Base-by-base conservation (phyloP, 2,329 filamentous ascomycete species). In the Microdochium bolleyi region DNA sequence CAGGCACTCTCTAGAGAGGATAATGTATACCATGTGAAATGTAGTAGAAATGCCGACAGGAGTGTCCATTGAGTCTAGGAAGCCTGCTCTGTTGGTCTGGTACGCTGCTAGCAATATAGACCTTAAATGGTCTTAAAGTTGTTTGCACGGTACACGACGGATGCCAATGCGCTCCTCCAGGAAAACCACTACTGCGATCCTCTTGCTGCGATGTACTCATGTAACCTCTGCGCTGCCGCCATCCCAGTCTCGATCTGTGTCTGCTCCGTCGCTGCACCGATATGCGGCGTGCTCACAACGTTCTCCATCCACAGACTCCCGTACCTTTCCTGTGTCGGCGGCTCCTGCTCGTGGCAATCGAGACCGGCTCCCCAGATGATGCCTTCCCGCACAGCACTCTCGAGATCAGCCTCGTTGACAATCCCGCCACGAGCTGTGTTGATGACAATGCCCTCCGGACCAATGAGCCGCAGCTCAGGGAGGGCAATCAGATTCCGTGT, bases 241-340 rank as follows among this genome's bases (percentile, higher is more conserved):
- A 62, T 57, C 1, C 60, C 64, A 0, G 65, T 66, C 21, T 64
- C 57, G 49, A 61, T 60, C 52, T 68, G 65, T 0, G 64, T 65
- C 19, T 68, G 58, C 0, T 54, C 56, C 1, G 75, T 77, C 0
- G 73, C 68, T 1, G 73, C 74, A 8, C 75, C 75, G 48, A 76
- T 68, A 52, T 76, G 73, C 7, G 73, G 73, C 3, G 71, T 74
- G 53, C 70, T 70, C 5, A 74, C 55, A 7, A 69, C 66, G 3
- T 68, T 66, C n/a, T 7, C 57, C 49, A 5, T 65, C 67, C 69
- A 71, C 0, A 73, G 54, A 1, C 55, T 53, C 0, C 60, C 59
- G 51, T 73, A 72, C 19, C 57, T 64, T 41, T 68, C 66, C 13
- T 57, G 49, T 4, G 55, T 70, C 0, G 71, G 71, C 0, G 71